Evolutionary conservation across 2,329 filamentous ascomycete genomes (phyloP).

Genomic region (Cercospora beticola): DNA sequence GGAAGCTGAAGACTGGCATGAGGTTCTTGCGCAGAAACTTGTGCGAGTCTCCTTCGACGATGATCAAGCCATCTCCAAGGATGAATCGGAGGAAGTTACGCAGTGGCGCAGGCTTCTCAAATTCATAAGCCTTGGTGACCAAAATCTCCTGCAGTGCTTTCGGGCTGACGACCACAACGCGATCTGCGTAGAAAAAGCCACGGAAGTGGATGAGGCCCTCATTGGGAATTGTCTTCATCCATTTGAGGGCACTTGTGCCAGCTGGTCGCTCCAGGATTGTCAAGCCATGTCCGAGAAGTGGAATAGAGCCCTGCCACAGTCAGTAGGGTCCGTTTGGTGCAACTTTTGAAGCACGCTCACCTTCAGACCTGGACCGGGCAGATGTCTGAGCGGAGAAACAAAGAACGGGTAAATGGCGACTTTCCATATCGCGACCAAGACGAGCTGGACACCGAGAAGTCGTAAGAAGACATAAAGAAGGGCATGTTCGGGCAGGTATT

Average conservation of each 20-base stretch:
- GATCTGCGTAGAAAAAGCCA: slow-evolving; percentile 41
- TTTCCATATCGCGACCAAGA: slow-evolving; percentile 20
- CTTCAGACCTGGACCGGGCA: slow-evolving; percentile 36
- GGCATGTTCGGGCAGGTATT: slow-evolving; percentile 25
- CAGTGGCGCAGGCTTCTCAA: slow-evolving; percentile 49
- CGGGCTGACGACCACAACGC: slow-evolving; percentile 42
- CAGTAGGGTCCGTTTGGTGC: slow-evolving; percentile 5
- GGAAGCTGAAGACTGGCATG: slow-evolving; percentile 79
- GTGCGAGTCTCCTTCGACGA: slow-evolving; percentile 53
- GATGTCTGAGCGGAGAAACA: slow-evolving; percentile 42
- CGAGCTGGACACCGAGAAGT: slow-evolving; percentile 20
- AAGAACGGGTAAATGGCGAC: slow-evolving; percentile 40
- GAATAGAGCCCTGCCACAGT: slow-evolving; percentile 24
- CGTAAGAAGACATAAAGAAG: slow-evolving; percentile 25
- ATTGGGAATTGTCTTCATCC: slow-evolving; percentile 43
- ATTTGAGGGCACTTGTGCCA: slow-evolving; percentile 36
- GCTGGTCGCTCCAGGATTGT: slow-evolving; percentile 39
- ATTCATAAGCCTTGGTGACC: slow-evolving; percentile 55
- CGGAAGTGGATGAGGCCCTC: slow-evolving; percentile 44
- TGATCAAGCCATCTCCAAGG: slow-evolving; percentile 52
- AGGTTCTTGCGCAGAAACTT: slow-evolving; percentile 66
- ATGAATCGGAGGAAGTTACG: slow-evolving; percentile 50
- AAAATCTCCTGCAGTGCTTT: slow-evolving; percentile 52
- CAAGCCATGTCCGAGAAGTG: slow-evolving; percentile 41
- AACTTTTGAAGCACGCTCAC: neutral